Conservation (phyloP, 2,329 filamentous ascomycete species). For the Madurella fahalii region DNA sequence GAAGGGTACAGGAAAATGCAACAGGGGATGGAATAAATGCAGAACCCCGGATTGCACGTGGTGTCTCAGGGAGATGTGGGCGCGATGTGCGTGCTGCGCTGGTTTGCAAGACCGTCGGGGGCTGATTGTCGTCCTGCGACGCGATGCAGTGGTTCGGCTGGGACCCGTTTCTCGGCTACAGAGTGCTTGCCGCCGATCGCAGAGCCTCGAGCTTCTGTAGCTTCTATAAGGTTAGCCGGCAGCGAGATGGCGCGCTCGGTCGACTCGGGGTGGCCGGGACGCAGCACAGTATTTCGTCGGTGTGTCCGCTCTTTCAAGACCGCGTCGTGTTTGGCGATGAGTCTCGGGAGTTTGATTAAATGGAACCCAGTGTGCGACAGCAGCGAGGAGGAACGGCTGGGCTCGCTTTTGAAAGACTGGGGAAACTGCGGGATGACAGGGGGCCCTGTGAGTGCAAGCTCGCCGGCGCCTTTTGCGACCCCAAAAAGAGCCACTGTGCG, state of each 20-base stretch:
- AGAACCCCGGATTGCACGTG: slow-evolving; percentile 1
- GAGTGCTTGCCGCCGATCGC: slow-evolving; percentile 9
- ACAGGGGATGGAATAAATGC: not conserved
- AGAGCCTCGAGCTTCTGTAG: not conserved
- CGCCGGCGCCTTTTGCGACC: not conserved
- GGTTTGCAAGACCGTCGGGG: not conserved
- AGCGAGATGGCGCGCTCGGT: not conserved
- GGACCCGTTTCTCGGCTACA: slow-evolving; percentile 7
- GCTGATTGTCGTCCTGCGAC: slow-evolving; percentile 19
- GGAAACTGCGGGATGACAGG: slow-evolving; percentile 13
- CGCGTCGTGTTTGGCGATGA: slow-evolving; percentile 12
- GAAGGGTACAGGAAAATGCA: slow-evolving; percentile 10
- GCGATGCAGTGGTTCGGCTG: slow-evolving; percentile 16
- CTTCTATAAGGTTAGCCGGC: too few relatives aligned
- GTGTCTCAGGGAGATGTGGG: not conserved
- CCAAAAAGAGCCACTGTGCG: slow-evolving; percentile 10
- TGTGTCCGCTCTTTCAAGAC: not conserved
- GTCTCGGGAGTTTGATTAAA: slow-evolving; percentile 14
- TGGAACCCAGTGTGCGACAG: slow-evolving; percentile 20
- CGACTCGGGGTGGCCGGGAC: not conserved
- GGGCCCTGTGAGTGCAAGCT: not conserved
- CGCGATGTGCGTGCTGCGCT: not conserved
- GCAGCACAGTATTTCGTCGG: not conserved
- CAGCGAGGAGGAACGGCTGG: slow-evolving; percentile 15
- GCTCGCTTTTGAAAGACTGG: slow-evolving; percentile 17